Percentiles rank a stretch among this genome's conserved stretches.
Conservation (phyloP, 1,139 yeast species). For the Meyerozyma sp. region DNA sequence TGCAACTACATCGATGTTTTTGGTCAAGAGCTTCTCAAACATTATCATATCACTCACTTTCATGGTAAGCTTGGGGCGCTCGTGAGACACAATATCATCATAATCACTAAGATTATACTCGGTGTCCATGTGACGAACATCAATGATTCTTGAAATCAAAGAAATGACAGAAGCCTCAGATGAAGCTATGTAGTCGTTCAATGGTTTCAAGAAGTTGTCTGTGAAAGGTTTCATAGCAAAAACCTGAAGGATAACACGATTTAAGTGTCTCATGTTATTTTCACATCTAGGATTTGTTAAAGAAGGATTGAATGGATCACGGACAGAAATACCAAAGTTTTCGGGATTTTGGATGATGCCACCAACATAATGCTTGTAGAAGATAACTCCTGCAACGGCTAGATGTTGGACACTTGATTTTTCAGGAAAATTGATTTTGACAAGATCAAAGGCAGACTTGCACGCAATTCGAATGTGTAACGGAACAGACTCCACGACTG, state of each 20-base stretch:
- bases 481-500: slow-evolving; percentile 49
- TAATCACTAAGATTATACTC: slow-evolving; percentile 60
- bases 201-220: slow-evolving; percentile 71
- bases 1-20: slow-evolving; percentile 47
- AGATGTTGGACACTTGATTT: slow-evolving; percentile 50
- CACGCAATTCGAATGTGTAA: slow-evolving; percentile 47
- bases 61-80: slow-evolving; percentile 60
- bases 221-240: slow-evolving; percentile 65
- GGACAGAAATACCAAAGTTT: slow-evolving; percentile 43
- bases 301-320: slow-evolving; percentile 28
- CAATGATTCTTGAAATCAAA: slow-evolving; percentile 44
- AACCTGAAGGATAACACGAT: slow-evolving; percentile 60
- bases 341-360: slow-evolving; percentile 69
- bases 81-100: slow-evolving; percentile 66
- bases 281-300: slow-evolving; percentile 19
- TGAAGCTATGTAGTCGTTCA: slow-evolving; percentile 63
- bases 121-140: slow-evolving; percentile 53
- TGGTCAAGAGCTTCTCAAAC: slow-evolving; percentile 52
- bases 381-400: slow-evolving; percentile 64
- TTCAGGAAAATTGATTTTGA: slow-evolving; percentile 44
- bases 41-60: slow-evolving; percentile 61
- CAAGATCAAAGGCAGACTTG: slow-evolving; percentile 26
- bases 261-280: slow-evolving; percentile 53
- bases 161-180: slow-evolving; percentile 42
- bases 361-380: slow-evolving; percentile 59